Base-by-base conservation (phyloP, 169 alveolate genomes). In the Hepatocystis sp. region DNA sequence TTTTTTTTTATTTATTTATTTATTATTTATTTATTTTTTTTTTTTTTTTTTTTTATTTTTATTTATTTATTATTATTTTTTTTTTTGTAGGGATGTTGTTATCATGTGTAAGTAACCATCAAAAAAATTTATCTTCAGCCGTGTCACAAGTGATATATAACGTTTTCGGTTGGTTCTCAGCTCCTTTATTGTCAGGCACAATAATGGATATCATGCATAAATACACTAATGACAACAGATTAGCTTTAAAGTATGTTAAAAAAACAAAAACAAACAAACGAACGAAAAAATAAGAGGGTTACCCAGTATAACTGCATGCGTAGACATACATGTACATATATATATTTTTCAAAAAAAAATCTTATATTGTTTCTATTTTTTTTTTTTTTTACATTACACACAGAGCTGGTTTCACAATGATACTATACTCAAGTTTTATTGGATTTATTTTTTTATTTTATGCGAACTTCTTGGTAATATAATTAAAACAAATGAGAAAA, bases 121-220 rank as follows among this genome's bases (percentile, higher is more conserved):
- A 86, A 58, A 78, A 91, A 32, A 86, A 91, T 44, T 61, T 91
- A n/a, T 91, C 94, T 15, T 91, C 94, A 1, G 94, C 94, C 23
- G 86, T 91, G 0, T 88, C 92, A 7, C 94, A 91, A 84, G 76
- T 91, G 15, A 76, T 86, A 49, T 91, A 91, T 63, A 89, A 91
- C 21, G 71, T 91, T 21, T 88, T 91, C 21, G 94, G 94, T 28
- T 91, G 93, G 93, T 91, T 67, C 32, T 88, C 93, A 4, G 94
- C 94, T n/a, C 94, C 94, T n/a, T 23, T 91, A 2, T 67, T 88
- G 15, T 66, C 92, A 34, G 94, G 93, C 10, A 85, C 63, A 10
- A 78, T 91, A 11, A 91, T 91, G 94, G 94, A 91, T 34, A 58
- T 86, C n/a, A 66, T 91, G 66, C 90, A 71, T 84, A 71, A 86